phyloP scores from a whole-genome alignment of 2,329 filamentous ascomycete genomes.

The Neonectria punicea region DNA sequence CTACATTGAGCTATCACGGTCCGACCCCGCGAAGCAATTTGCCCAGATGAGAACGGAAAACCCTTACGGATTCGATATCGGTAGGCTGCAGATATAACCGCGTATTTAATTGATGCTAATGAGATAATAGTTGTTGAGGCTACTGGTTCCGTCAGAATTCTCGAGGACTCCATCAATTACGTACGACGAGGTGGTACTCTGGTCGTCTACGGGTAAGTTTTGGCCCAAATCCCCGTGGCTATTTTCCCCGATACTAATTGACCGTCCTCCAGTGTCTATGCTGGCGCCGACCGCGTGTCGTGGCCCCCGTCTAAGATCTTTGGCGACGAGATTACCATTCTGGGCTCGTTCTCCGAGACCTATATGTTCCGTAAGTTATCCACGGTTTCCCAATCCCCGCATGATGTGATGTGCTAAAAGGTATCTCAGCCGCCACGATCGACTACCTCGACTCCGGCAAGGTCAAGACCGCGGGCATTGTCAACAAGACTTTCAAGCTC shows the following conservation, averaged over 20 bases:
- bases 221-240: background rate
- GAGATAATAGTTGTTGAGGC: conserved; percentile 68
- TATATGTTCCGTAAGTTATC: conserved; percentile 71
- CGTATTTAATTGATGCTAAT: conserved; percentile 29
- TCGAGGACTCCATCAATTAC: conserved; percentile 78
- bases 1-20: conserved; percentile 64
- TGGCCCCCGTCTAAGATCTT: conserved; percentile 80
- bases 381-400: background rate
- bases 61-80: conserved; percentile 79
- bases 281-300: conserved; percentile 68
- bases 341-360: conserved; percentile 78
- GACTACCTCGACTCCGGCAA: conserved; percentile 68
- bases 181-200: conserved; percentile 77
- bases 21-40: conserved; percentile 68
- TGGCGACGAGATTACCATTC: conserved; percentile 74
- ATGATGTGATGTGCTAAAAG: conserved; percentile 13
- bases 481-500: conserved; percentile 78
- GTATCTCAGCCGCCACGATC: conserved; percentile 53
- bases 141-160: conserved; percentile 74
- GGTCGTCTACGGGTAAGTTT: conserved; percentile 68
- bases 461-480: conserved; percentile 73
- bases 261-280: conserved; percentile 64
- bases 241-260: conserved; percentile 10
- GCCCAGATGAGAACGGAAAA: conserved; percentile 70
- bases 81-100: conserved; percentile 40